phyloP scores from a whole-genome alignment of 805 yeast genomes.

The Cephaloascus fragrans region DNA sequence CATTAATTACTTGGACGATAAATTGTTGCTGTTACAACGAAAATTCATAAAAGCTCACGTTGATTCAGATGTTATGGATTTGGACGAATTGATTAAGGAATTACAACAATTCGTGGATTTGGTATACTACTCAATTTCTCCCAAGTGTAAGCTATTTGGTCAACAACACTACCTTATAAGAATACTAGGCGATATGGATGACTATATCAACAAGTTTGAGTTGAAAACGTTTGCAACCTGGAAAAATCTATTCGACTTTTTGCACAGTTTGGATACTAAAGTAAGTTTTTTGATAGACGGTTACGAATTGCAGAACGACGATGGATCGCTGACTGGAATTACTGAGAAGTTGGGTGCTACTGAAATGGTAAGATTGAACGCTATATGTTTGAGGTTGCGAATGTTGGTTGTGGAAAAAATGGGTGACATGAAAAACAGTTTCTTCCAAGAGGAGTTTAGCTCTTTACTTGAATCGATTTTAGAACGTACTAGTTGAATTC shows the following conservation, averaged over 20 bases:
- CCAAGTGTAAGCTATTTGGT: conserved; percentile 30
- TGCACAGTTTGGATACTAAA: background rate
- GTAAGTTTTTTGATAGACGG: background rate
- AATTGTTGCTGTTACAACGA: conserved; percentile 44
- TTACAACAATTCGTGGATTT: conserved; percentile 40
- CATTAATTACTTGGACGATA: conserved; percentile 43
- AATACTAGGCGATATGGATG: conserved; percentile 59
- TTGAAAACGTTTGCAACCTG: conserved; percentile 16
- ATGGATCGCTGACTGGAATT: conserved; percentile 8
- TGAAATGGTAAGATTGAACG: conserved; percentile 39
- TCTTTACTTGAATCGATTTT: background rate
- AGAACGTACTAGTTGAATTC: background rate
- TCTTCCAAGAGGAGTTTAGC: background rate
- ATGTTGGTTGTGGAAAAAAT: conserved; percentile 14
- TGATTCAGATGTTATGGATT: conserved; percentile 13
- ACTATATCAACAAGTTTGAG: conserved; percentile 39
- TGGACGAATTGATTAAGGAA: conserved; percentile 30
- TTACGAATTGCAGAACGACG: conserved; percentile 13
- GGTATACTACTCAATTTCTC: conserved; percentile 50
- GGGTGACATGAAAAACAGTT: background rate
- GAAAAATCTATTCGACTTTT: conserved; percentile 13
- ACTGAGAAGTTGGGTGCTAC: conserved; percentile 30
- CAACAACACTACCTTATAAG: conserved; percentile 54
- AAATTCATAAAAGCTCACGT: conserved; percentile 32
- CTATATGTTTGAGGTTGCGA: conserved; percentile 45